Conservation (phyloP, 2,329 filamentous ascomycete genomes). For the Pseudogymnoascus sp. region DNA sequence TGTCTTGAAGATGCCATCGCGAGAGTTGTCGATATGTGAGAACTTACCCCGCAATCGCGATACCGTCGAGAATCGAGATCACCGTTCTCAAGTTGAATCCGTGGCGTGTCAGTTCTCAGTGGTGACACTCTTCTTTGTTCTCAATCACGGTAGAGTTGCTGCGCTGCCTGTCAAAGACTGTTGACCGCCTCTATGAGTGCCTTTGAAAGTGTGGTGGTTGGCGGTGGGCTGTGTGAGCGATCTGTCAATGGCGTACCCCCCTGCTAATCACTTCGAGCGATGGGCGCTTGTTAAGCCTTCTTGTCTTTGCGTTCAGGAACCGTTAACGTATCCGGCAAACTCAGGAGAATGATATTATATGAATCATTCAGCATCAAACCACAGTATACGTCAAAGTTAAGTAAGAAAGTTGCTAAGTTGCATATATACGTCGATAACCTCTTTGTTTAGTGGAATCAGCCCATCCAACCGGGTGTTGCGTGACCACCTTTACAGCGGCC, state of each 20-base stretch:
- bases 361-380: background rate
- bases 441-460: slow-evolving; percentile 1
- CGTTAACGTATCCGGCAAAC: background rate
- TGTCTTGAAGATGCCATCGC: slow-evolving; percentile 1
- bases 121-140: background rate
- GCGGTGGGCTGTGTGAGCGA: slow-evolving; percentile 1
- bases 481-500: background rate
- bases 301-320: background rate
- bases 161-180: background rate
- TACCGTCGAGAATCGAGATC: background rate
- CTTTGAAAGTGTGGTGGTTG: background rate
- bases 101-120: background rate
- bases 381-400: background rate
- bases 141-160: background rate
- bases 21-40: slow-evolving; percentile 1
- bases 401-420: slow-evolving; percentile 1
- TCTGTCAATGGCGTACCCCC: slow-evolving; percentile 4
- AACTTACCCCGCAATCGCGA: slow-evolving; percentile 3
- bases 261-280: background rate
- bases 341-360: background rate
- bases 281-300: background rate
- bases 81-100: background rate
- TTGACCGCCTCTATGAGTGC: slow-evolving; percentile 6
- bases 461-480: slow-evolving; percentile 6
- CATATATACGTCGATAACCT: slow-evolving; percentile 1